These are phyloP conservation scores for Thielaviopsis ethacetica DNA, from an alignment of 2,329 filamentous ascomycete species.

Conservation along the genomic window DNA sequence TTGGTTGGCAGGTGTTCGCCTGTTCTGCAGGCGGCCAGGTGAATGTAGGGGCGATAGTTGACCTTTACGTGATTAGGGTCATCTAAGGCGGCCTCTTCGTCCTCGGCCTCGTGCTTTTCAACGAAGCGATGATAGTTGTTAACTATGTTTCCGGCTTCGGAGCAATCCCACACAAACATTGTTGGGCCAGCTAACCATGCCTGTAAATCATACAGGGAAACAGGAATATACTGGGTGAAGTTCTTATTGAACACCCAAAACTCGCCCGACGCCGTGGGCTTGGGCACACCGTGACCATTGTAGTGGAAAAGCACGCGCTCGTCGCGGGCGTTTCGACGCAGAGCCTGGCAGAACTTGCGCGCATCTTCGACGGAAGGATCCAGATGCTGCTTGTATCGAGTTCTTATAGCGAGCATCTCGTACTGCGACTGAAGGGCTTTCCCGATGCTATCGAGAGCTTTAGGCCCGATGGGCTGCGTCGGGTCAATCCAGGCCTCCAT, in stretches of 20 bases:
- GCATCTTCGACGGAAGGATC: conserved; percentile 96
- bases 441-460: conserved; percentile 84
- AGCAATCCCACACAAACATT: conserved; percentile 95
- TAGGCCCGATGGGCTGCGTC: conserved; percentile 60
- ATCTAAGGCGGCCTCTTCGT: conserved; percentile 55
- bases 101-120: conserved; percentile 85
- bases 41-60: conserved; percentile 54
- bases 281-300: conserved; percentile 93
- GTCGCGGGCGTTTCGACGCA: conserved; percentile 84
- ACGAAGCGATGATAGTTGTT: conserved; percentile 89
- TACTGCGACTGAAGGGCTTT: conserved; percentile 95
- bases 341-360: conserved; percentile 83
- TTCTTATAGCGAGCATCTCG: conserved; percentile 83
- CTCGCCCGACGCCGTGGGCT: conserved; percentile 87
- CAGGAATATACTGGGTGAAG: conserved; percentile 96
- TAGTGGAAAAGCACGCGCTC: conserved; percentile 96
- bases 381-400: conserved; percentile 92
- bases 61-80: conserved; percentile 77
- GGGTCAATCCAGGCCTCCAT: conserved; percentile 96
- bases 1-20: conserved; percentile 93
- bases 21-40: conserved; percentile 77
- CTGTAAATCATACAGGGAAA: conserved; percentile 88
- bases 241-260: conserved; percentile 99
- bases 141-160: conserved; percentile 88
- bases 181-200: conserved; percentile 91